These are phyloP conservation scores for Ambrosiella cleistominuta DNA, from an alignment of 2,329 filamentous ascomycete species.

Conservation along the genomic window DNA sequence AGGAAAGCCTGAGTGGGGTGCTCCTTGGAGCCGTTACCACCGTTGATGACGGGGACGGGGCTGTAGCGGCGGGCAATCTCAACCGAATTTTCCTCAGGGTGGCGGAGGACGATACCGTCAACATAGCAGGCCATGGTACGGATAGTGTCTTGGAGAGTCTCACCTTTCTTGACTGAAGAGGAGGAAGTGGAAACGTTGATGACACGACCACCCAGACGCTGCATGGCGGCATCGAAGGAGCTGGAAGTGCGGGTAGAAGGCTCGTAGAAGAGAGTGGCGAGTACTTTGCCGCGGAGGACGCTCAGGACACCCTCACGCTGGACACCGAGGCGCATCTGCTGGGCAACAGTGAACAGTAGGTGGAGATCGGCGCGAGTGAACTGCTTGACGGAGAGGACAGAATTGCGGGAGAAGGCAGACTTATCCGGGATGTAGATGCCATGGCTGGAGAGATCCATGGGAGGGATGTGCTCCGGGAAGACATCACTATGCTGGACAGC, in stretches of 20 bases:
- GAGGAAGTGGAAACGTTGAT: conserved; percentile 65
- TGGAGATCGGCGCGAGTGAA: conserved; percentile 80
- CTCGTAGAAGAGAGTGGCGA: conserved; percentile 94
- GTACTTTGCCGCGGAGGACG: conserved; percentile 66
- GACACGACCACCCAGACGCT: conserved; percentile 79
- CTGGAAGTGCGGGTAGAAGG: conserved; percentile 88
- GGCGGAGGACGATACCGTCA: conserved; percentile 88
- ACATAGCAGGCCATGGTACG: conserved; percentile 87
- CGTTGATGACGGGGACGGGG: conserved; percentile 86
- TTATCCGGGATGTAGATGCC: conserved; percentile 20
- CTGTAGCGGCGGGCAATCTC: conserved; percentile 74
- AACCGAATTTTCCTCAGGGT: conserved; percentile 67
- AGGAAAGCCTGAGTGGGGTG: conserved; percentile 96
- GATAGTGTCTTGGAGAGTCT: conserved; percentile 82
- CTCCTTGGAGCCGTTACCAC: conserved; percentile 86
- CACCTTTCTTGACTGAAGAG: conserved; percentile 86
- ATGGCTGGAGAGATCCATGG: conserved; percentile 7
- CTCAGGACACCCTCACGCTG: conserved; percentile 82
- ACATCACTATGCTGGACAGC: not conserved
- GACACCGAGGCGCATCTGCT: conserved; percentile 92
- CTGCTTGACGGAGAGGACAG: conserved; percentile 82
- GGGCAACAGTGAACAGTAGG: conserved; percentile 84
- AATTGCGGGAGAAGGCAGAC: conserved; percentile 65
- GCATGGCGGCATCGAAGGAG: conserved; percentile 97
- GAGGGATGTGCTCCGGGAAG: conserved; percentile 10